Base-by-base conservation (phyloP, 2,329 filamentous ascomycete genomes). In the Fusarium camptoceras region DNA sequence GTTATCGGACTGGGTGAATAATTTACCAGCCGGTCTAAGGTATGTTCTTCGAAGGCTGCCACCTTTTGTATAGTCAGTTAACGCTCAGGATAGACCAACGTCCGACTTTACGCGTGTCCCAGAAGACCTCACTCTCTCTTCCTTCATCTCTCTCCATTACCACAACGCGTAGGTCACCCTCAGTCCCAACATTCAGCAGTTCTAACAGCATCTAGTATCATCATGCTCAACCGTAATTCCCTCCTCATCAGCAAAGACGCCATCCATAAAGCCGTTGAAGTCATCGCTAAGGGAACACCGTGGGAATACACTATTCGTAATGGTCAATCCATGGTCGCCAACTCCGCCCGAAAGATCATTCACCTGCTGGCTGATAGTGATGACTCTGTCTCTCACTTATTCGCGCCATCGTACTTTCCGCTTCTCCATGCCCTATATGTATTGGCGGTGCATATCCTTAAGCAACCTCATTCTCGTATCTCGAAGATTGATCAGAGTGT, bases 21-120 rank as follows among this genome's bases (percentile, higher is more conserved):
- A 49, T 22, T 15, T 64, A 0, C 59, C 60, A 1, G 2, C 49
- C 0, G 24, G 25, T 3, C 24, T 64, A 8, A 48, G 60, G 60
- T 62, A 24, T 0, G 3, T 1, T 0, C 1, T 6, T 0, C 3
- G 3, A 2, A 0, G 0, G 1, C 6, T 11, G 16, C 0, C 2
- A 6, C 25, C 25, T 8, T 1, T 3, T 14, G 3, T 0, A 2
- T 12, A 3, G 4, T 3, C 6, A 14, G 10, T 27, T 63, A 8
- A 63, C 0, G 1, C 5, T 0, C 2, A 0, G 18, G 0, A 2
- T 1, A 63, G 60, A 7, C 60, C 60, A 0, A 64, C 58, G 0
- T 64, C 60, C 0, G 60, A 64, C 0, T 57, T 64, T 4, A 64
- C 64, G 34, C 49, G 43, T 3, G 28, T 48, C 0, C 42, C 59